Evolutionary conservation across 768 basidiomycete genomes (phyloP).

Genomic region (Piloderma croceum): DNA sequence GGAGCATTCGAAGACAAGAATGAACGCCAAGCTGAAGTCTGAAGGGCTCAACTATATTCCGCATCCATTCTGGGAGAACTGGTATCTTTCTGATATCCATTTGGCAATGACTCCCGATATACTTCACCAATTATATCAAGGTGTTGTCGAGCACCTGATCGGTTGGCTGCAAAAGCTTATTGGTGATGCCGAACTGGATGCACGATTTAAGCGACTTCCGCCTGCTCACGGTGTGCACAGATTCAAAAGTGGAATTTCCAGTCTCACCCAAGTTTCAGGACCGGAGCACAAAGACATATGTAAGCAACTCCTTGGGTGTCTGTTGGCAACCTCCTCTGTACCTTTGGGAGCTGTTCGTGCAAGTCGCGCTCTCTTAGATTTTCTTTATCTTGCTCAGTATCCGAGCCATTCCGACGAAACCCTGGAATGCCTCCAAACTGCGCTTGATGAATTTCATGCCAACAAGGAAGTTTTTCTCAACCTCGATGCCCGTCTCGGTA

Average conservation of each 20-base stretch:
- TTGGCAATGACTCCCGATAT: constrained; percentile 28
- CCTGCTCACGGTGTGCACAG: constrained; percentile 11
- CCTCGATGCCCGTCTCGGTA: constrained; percentile 2
- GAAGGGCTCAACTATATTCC: constrained; percentile 4
- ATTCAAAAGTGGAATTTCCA: constrained; percentile 27
- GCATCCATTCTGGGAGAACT: constrained; percentile 26
- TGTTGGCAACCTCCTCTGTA: too few species aligned
- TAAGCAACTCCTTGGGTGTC: constrained; percentile 9
- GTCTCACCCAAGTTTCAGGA: constrained; percentile 28
- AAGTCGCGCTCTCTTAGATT: constrained; percentile 16
- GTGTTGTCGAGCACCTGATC: constrained; percentile 29
- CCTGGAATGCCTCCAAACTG: constrained; percentile 7
- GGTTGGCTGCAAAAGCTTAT: constrained; percentile 18
- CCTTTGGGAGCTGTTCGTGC: too few species aligned
- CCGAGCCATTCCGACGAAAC: constrained; percentile 6
- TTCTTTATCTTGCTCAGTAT: constrained; percentile 12
- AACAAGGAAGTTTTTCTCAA: constrained; percentile 15
- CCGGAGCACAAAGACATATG: constrained; percentile 25
- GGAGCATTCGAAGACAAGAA: neutral
- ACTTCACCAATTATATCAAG: constrained; percentile 35
- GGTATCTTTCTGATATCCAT: constrained; percentile 28
- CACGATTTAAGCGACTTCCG: constrained; percentile 9
- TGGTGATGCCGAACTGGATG: constrained; percentile 11
- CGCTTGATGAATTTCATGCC: constrained; percentile 13
- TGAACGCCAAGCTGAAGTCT: constrained; percentile 1